Base-by-base conservation (phyloP, 345 rosid species). In the Microcos paniculata region DNA sequence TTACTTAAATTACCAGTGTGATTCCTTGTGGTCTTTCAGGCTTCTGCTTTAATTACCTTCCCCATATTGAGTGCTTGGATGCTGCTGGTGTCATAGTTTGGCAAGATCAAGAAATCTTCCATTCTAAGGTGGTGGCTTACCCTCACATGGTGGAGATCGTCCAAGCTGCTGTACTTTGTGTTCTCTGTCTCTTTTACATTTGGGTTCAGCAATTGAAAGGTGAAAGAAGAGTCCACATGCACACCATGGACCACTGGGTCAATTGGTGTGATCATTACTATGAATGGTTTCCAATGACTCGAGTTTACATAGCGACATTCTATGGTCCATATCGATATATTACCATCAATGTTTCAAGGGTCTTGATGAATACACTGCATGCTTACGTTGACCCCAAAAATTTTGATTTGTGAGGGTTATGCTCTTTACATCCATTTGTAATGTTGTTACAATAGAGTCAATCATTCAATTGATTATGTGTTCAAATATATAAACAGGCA, bases 41-140 rank as follows among this genome's bases (percentile, higher is more conserved):
- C 94, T 46, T 92, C 95, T 79, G 95, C 92, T 26, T 6, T 91
- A 49, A 82, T 91, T 26, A 77, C 88, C 31, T 87, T 94, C 83
- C 97, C 97, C 0, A 62, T 87, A 82, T 79, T 90, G 83, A 78
- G 92, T 71, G 93, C 87, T 21, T 90, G 90, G 92, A 24, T 85
- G 80, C 78, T 87, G 79, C 87, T 81, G 18, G 40, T 84, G 4
- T 79, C 89, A 33, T 70, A 72, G 48, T 70, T 83, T 24, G 40
- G 53, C 62, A 80, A 80, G 82, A 59, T 65, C 59, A 51, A 59
- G 76, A 70, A 53, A 38, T 24, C 62, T 48, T 70, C 56, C 64
- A 33, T 30, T 49, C 8, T n/a, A 48, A 52, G 57, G 68, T 72
- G 31, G 57, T 46, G 23, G 38, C 70, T 70, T 59, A 52, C 52